Evolutionary conservation across 164 flowering plant genomes (phyloP).

Genomic region (Chimonanthus salicifolius): DNA sequence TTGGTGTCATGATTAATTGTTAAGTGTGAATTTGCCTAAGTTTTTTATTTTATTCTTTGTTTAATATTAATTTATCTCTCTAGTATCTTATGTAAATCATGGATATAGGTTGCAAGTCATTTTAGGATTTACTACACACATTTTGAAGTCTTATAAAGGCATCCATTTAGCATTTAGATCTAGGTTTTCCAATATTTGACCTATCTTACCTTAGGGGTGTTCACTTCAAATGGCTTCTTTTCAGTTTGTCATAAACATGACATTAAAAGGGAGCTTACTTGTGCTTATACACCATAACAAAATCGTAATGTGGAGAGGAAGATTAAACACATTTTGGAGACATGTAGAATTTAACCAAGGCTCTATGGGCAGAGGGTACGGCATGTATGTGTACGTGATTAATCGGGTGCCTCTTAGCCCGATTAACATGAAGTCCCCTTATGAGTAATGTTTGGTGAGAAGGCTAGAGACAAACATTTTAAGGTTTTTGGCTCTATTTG

Average conservation of each 20-base stretch:
- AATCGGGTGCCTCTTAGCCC: background rate
- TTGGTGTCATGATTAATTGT: too few relatives aligned
- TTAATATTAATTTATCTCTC: too few relatives aligned
- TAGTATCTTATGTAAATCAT: too few relatives aligned
- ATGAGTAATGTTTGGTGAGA: background rate
- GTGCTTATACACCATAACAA: constrained; percentile 14
- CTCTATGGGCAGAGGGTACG: background rate
- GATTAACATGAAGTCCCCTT: background rate
- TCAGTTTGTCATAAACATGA: background rate
- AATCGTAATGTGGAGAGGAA: background rate
- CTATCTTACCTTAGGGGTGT: background rate
- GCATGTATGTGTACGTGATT: background rate
- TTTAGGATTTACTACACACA: too few relatives aligned
- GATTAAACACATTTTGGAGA: background rate
- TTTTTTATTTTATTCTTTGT: too few relatives aligned
- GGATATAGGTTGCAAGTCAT: too few relatives aligned
- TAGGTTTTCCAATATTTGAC: too few relatives aligned
- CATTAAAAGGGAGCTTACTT: constrained; percentile 6
- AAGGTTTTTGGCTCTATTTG: background rate
- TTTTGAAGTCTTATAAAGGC: too few relatives aligned
- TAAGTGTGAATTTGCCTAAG: too few relatives aligned
- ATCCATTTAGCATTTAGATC: too few relatives aligned
- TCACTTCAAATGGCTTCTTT: background rate
- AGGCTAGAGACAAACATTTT: background rate
- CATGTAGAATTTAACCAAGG: background rate